Conservation (phyloP, 495 filamentous ascomycete genomes). For the Hyaloscypha variabilis region DNA sequence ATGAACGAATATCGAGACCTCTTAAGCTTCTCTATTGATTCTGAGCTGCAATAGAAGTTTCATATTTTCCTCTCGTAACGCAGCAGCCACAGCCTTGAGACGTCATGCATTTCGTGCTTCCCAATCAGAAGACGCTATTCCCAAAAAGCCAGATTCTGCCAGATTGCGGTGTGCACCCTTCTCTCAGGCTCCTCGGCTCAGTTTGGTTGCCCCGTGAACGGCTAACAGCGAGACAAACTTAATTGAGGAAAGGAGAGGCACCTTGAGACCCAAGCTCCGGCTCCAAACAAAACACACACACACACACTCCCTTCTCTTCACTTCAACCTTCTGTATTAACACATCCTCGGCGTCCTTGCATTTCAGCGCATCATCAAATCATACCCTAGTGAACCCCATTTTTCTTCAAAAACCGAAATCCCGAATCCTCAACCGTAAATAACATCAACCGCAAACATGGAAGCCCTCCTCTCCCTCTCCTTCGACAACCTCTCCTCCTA, state of each 20-base stretch:
- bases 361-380: constrained; percentile 1
- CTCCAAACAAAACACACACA: neutral
- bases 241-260: neutral
- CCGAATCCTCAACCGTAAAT: constrained; percentile 8
- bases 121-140: neutral
- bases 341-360: constrained; percentile 26
- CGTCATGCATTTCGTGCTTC: constrained; percentile 5
- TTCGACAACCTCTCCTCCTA: constrained; percentile 97
- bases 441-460: constrained; percentile 59
- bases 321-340: constrained; percentile 32
- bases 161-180: neutral
- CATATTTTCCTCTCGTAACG: neutral
- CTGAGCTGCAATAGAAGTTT: neutral
- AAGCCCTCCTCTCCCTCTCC: constrained; percentile 86
- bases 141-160: constrained; percentile 1
- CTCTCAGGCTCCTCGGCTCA: neutral
- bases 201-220: constrained; percentile 17
- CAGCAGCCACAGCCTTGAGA: neutral
- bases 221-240: neutral
- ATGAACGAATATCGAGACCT: neutral
- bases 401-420: constrained; percentile 1
- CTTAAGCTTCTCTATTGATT: neutral
- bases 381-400: neutral
- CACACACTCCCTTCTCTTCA: constrained; percentile 20
- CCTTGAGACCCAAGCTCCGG: neutral